These are phyloP conservation scores for Apiotrichum siamense DNA, from an alignment of 1,284 basidiomycete species.

Conservation along the genomic window DNA sequence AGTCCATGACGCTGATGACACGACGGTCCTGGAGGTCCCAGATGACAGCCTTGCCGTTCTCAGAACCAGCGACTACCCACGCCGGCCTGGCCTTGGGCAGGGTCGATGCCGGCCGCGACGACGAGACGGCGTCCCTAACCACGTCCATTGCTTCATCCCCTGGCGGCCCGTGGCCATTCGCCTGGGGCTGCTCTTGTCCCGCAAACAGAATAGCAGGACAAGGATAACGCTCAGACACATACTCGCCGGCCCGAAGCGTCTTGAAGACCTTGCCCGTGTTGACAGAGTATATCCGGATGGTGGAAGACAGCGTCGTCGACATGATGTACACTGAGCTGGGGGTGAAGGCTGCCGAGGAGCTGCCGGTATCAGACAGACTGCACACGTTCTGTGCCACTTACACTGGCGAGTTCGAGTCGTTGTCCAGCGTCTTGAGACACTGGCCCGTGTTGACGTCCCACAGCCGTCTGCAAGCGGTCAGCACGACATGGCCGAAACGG, in stretches of 20 bases:
- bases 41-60: conserved; percentile 78
- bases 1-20: conserved; percentile 66
- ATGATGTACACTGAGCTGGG: conserved; percentile 86
- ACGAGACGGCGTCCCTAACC: neutral
- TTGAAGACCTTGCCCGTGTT: conserved; percentile 88
- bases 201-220: conserved; percentile 32
- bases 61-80: conserved; percentile 79
- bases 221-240: conserved; percentile 30
- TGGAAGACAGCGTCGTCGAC: conserved; percentile 84
- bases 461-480: conserved; percentile 60
- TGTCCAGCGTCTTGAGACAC: conserved; percentile 92
- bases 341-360: conserved; percentile 59
- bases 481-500: neutral
- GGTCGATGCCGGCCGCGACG: neutral
- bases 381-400: conserved; percentile 43
- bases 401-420: conserved; percentile 92
- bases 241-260: conserved; percentile 54
- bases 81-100: neutral
- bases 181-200: neutral
- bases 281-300: conserved; percentile 88
- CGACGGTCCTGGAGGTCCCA: conserved; percentile 87
- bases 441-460: conserved; percentile 97
- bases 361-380: conserved; percentile 9
- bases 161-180: conserved; percentile 5
- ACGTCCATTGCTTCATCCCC: conserved; percentile 6